Conservation (phyloP, 768 basidiomycete species). For the Suillus decipiens region DNA sequence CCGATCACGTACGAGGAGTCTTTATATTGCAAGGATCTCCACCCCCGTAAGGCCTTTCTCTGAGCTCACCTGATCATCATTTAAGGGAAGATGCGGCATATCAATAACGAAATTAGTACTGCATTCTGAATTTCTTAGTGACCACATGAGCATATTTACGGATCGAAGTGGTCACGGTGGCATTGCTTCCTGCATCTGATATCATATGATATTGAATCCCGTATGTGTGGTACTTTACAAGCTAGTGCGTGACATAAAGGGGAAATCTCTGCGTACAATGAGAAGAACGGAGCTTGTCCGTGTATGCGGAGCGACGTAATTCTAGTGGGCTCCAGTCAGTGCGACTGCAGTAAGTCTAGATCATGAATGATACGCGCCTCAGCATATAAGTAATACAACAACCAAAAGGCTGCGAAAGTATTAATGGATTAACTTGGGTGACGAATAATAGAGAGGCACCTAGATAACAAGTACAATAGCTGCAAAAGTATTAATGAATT, state of each 20-base stretch:
- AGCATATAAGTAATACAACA: not conserved
- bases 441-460: not conserved
- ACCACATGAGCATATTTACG: not conserved
- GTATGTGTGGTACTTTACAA: not conserved
- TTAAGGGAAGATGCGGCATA: not conserved
- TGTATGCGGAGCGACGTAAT: not conserved
- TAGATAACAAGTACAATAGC: not conserved
- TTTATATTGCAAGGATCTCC: not conserved
- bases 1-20: not conserved
- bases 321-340: not conserved
- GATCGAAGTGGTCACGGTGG: not conserved
- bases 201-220: not conserved
- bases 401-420: not conserved
- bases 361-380: not conserved
- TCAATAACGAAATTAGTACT: not conserved
- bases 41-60: not conserved
- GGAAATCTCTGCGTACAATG: not conserved
- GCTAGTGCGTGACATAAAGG: not conserved
- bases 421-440: not conserved
- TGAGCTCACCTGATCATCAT: not conserved
- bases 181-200: not conserved
- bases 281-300: not conserved
- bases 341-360: not conserved
- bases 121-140: not conserved
- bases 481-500: not conserved